Conservation (phyloP, 2,329 filamentous ascomycete species). For the Diaporthe australafricana region DNA sequence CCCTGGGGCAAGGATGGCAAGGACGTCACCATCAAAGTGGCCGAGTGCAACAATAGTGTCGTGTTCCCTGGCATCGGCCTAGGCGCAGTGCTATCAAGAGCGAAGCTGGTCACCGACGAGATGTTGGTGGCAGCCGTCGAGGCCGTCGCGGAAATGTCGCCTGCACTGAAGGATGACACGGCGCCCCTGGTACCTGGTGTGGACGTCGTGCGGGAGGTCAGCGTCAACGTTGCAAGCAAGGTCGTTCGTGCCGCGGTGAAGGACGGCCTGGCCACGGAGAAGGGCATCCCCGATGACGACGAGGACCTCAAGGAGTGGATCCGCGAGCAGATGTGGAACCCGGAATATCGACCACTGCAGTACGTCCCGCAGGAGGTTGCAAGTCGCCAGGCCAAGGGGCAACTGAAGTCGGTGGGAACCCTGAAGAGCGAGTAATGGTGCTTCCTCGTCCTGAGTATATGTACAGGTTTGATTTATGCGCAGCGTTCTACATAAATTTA, state of each 20-base stretch:
- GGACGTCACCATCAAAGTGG: slow-evolving; percentile 62
- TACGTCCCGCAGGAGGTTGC: slow-evolving; percentile 65
- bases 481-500: background rate
- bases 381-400: slow-evolving; percentile 68
- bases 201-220: slow-evolving; percentile 78
- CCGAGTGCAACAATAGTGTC: slow-evolving; percentile 90
- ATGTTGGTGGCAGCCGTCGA: slow-evolving; percentile 87
- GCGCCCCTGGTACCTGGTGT: slow-evolving; percentile 82
- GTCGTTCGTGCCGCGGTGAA: slow-evolving; percentile 79
- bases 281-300: slow-evolving; percentile 70
- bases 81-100: slow-evolving; percentile 78
- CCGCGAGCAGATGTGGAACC: slow-evolving; percentile 82
- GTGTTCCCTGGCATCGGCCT: slow-evolving; percentile 90
- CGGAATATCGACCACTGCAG: slow-evolving; percentile 74
- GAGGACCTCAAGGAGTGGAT: slow-evolving; percentile 77
- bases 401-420: slow-evolving; percentile 62
- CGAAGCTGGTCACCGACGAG: slow-evolving; percentile 75
- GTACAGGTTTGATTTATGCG: slow-evolving; percentile 1
- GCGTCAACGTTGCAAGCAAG: slow-evolving; percentile 79
- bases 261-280: slow-evolving; percentile 74
- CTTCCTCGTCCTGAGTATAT: background rate
- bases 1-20: slow-evolving; percentile 61
- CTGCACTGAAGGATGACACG: slow-evolving; percentile 72
- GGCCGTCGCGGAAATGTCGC: slow-evolving; percentile 77
- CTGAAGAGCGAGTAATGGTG: slow-evolving; percentile 41